These are phyloP conservation scores for Penicillium sp. DNA, from an alignment of 2,329 filamentous ascomycete species.

Conservation along the genomic window DNA sequence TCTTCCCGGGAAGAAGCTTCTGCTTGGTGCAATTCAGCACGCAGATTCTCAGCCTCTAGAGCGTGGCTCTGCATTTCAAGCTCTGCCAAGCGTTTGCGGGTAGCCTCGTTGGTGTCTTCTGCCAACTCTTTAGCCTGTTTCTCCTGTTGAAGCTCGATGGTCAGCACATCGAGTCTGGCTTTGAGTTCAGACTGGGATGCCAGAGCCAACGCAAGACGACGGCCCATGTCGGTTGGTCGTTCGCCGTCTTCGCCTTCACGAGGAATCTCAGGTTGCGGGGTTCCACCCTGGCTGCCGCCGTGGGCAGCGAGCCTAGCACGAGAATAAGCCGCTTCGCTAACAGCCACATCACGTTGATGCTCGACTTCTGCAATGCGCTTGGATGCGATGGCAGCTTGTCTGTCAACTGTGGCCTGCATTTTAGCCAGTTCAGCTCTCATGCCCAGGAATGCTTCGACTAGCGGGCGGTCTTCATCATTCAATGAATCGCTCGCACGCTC, in stretches of 20 bases:
- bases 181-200: conserved; percentile 79
- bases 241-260: conserved; percentile 62
- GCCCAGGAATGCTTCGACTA: conserved; percentile 86
- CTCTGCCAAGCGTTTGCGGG: conserved; percentile 79
- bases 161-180: conserved; percentile 67
- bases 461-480: conserved; percentile 84
- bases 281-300: conserved; percentile 64
- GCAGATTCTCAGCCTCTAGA: conserved; percentile 79
- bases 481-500: conserved; percentile 75
- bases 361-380: conserved; percentile 92
- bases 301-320: conserved; percentile 89
- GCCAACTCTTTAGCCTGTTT: conserved; percentile 77
- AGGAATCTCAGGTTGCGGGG: conserved; percentile 51
- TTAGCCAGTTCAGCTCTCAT: conserved; percentile 89
- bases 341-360: conserved; percentile 89
- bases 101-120: conserved; percentile 80
- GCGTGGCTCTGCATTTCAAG: conserved; percentile 81
- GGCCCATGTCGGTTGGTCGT: conserved; percentile 71
- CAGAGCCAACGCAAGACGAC: conserved; percentile 78
- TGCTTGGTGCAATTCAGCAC: conserved; percentile 77
- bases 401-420: conserved; percentile 85
- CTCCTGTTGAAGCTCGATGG: conserved; percentile 74
- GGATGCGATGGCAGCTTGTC: conserved; percentile 80
- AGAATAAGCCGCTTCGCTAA: conserved; percentile 91
- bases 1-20: conserved; percentile 80